Evolutionary conservation across 805 yeast species (phyloP).

Genomic region (Saccharomycopsis malanga): DNA sequence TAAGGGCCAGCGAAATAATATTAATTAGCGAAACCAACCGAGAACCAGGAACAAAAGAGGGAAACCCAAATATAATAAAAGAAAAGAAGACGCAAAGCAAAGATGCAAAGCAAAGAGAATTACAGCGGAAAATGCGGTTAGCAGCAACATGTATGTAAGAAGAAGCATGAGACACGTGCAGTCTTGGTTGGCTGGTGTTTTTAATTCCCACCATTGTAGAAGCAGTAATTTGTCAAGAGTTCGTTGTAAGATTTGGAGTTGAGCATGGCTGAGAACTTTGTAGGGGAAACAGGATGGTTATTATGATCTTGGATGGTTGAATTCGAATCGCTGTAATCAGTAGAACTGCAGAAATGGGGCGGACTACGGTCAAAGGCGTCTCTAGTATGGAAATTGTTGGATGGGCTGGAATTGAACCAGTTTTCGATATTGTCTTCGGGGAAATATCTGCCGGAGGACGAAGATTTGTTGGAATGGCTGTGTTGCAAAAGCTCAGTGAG

Average conservation of each 20-base stretch:
- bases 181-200: too few relatives aligned
- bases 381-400: neutral
- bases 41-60: neutral
- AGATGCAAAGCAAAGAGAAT: neutral
- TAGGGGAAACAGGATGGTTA: neutral
- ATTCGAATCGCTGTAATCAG: neutral
- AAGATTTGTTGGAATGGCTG: neutral
- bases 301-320: neutral
- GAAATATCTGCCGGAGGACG: conserved; percentile 3
- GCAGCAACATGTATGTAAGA: too few relatives aligned
- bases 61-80: neutral
- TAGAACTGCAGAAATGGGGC: too few relatives aligned
- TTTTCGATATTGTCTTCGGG: conserved; percentile 9
- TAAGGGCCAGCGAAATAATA: too few relatives aligned
- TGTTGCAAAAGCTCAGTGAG: conserved; percentile 12
- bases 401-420: conserved; percentile 14
- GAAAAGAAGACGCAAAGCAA: neutral
- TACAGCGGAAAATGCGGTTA: too few relatives aligned
- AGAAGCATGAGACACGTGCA: too few relatives aligned
- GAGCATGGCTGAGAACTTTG: neutral
- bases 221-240: conserved; percentile 18
- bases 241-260: conserved; percentile 15
- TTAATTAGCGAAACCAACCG: too few relatives aligned
- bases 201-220: conserved; percentile 12
- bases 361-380: conserved; percentile 6